Percentiles rank a stretch among this genome's conserved stretches.
These are phyloP conservation scores for Xylaria sp. DNA, from an alignment of 2,329 filamentous ascomycete genomes.

Conservation along the genomic window DNA sequence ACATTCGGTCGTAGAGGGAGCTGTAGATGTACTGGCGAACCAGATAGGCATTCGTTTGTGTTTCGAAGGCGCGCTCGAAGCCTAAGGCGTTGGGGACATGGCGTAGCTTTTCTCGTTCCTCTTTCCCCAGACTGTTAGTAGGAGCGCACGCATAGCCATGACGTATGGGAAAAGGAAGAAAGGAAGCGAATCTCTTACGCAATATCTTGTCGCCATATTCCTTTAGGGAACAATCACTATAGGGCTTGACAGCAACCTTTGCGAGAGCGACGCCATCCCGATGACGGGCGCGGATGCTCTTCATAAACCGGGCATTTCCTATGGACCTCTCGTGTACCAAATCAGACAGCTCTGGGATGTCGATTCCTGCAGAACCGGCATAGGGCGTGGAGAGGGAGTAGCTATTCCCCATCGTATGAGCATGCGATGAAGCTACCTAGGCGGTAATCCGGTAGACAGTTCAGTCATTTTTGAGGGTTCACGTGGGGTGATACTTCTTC, in stretches of 20 bases:
- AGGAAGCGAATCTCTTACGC: slow-evolving; percentile 61
- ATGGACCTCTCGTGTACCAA: slow-evolving; percentile 92
- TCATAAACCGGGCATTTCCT: slow-evolving; percentile 94
- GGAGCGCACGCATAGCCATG: not conserved
- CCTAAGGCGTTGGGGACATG: slow-evolving; percentile 91
- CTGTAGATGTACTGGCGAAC: slow-evolving; percentile 96
- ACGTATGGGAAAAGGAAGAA: not conserved
- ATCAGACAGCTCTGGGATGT: slow-evolving; percentile 90
- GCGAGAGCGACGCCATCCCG: slow-evolving; percentile 92
- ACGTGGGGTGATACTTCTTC: not conserved
- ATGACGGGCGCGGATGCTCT: slow-evolving; percentile 90
- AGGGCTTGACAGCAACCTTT: slow-evolving; percentile 95
- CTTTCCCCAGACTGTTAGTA: slow-evolving; percentile 55
- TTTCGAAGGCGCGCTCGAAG: slow-evolving; percentile 93
- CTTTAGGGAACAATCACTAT: slow-evolving; percentile 81
- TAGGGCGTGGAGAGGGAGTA: slow-evolving; percentile 94
- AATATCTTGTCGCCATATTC: slow-evolving; percentile 81
- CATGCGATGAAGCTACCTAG: slow-evolving; percentile 44
- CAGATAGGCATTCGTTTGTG: slow-evolving; percentile 88
- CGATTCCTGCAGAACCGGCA: slow-evolving; percentile 91
- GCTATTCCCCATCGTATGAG: slow-evolving; percentile 84
- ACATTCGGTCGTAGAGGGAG: slow-evolving; percentile 96
- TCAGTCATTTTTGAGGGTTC: slow-evolving; percentile 29
- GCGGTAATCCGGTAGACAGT: slow-evolving; percentile 23
- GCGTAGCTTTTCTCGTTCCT: slow-evolving; percentile 80